Conservation (phyloP, 352 stramenopile species). For the Aphanomyces cochlioides region DNA sequence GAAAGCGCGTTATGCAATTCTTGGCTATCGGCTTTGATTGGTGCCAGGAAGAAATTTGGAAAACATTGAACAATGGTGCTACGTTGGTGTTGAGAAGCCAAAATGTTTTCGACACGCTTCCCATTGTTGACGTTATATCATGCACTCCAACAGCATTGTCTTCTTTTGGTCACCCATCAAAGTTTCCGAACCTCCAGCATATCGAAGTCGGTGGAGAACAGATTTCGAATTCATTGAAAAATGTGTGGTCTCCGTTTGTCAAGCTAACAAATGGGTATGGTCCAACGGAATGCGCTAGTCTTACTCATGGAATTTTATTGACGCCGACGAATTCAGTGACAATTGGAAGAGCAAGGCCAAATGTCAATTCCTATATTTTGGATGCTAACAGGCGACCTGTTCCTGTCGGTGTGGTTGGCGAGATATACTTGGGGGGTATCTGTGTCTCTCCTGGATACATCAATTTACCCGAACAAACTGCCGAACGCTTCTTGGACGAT, state of each 20-base stretch:
- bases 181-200: neutral
- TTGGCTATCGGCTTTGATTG: neutral
- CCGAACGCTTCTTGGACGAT: too few relatives aligned
- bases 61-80: neutral
- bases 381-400: too few relatives aligned
- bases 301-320: neutral
- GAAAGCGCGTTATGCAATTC: neutral
- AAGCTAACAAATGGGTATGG: neutral
- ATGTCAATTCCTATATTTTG: too few relatives aligned
- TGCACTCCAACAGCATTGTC: neutral
- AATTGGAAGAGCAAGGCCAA: too few relatives aligned
- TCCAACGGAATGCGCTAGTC: neutral
- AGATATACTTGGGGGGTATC: too few relatives aligned
- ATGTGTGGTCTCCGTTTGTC: neutral
- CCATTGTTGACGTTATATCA: neutral
- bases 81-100: neutral
- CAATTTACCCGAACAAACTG: too few relatives aligned
- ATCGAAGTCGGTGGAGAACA: neutral
- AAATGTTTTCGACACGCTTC: neutral
- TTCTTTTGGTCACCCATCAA: neutral
- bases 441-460: too few relatives aligned
- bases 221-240: neutral
- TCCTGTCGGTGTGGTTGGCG: too few relatives aligned
- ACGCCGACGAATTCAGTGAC: too few relatives aligned
- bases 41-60: conserved; percentile 1